Evolutionary conservation across 2,329 filamentous ascomycete species (phyloP), one percentile per base, ranked within the genome.

Genomic region (Aaosphaeria arxii): DNA sequence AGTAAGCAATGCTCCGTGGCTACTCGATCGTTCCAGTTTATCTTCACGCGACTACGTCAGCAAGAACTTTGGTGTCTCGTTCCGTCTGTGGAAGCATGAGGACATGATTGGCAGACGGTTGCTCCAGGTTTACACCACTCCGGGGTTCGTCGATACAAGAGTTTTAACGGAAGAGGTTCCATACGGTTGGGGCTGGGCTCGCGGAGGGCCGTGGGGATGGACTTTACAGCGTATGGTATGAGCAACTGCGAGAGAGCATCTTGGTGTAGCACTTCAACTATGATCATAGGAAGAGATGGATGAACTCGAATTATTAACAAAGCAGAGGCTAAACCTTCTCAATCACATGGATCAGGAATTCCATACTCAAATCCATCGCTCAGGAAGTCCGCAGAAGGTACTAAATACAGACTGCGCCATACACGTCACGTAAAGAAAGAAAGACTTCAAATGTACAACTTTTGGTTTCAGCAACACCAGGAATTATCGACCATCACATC

Each of bases 21-120:
- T 41, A 9, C 39, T 55, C n/a, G 32, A 51, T 45, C 43, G 39
- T 29, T 24, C 17, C 6, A 46, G 35, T 5, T 24, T 53, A 30
- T 32, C 36, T 3, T 42, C 45, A 1, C 32, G 51, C 24, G 31
- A 48, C 5, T 36, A 41, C 6, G 53, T 52, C 5, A 48, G 48
- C 5, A 29, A 53, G 38, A 45, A 47, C n/a, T 51, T 53, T 45
- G 53, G 53, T 3, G 53, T 55, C 17, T 47, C 47, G 6, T 51
- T 55, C 42, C 41, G 50, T 6, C 41, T 55, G 4, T 55, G 50
- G 53, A 49, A 51, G 33, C 50, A 53, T 31, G 53, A 55, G 32
- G 35, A 44, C 28, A 39, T 43, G n/a, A 52, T 46, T 1, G 46
- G 42, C 1, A 33, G 36, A 30, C 42, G 40, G 7, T 32, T 53